Evolutionary conservation across 805 yeast species (phyloP), one percentile per base, ranked within the genome.

Genomic region (Lipomyces kockii): DNA sequence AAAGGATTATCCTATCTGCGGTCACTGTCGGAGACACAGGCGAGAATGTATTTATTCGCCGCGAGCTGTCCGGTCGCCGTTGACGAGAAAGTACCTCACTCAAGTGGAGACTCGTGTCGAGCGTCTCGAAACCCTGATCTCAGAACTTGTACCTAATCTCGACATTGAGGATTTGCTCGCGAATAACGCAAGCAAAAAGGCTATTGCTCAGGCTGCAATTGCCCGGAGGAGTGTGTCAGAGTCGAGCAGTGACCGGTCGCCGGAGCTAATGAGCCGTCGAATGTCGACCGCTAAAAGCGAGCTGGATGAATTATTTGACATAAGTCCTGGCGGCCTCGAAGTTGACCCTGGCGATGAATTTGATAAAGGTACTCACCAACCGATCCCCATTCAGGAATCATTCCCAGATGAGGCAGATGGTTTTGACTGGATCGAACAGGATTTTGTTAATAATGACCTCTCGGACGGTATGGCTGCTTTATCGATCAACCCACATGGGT

Each of bases 21-120:
- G 87, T 57, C 90, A 90, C 74, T 91, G 97, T 79, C 77, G 82
- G 7, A 86, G 84, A 63, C 91, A 90, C 75, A 81, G 83, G 27
- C 88, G 96, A 90, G 84, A 84, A 39, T 91, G 97, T 77, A 79
- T 85, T 1, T 91, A 91, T 75, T 88, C 93, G 27, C 97, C 97
- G 17, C 82, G 90, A 68, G 84, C 88, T 1, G 88, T 89, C 43
- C 81, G 97, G 63, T 87, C 94, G 3, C 97, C 97, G 0, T 79
- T 91, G 64, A 91, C 97, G 0, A 80, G 97, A 72, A 91, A 89
- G 3, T 72, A 70, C 78, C 79, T 91, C 71, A 91, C 97, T 17
- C 84, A 84, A 62, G 92, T 91, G 35, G 97, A 91, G 77, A 83
- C 81, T 62, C 77, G 86, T 59, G 84, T 85, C 4, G 76, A 80